Evolutionary conservation across 1,139 yeast species (phyloP).

Genomic region (Tardiomyces depauwii): DNA sequence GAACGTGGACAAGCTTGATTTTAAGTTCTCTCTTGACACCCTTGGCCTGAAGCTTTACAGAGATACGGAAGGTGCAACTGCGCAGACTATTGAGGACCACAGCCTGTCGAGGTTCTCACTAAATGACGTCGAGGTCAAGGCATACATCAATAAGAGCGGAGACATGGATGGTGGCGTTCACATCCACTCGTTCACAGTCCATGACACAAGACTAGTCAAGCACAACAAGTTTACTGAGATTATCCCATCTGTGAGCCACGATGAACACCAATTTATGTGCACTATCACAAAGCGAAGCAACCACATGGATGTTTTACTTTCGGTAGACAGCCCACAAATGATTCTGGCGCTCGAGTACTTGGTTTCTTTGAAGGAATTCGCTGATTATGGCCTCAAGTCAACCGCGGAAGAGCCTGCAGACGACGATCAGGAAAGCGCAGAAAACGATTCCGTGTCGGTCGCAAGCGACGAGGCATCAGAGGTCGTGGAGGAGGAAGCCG

Average conservation of each 20-base stretch:
- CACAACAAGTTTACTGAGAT: slow-evolving; percentile 68
- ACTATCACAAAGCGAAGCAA: slow-evolving; percentile 21
- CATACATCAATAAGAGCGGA: slow-evolving; percentile 43
- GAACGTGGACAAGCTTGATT: slow-evolving; percentile 28
- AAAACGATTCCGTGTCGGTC: slow-evolving; percentile 6
- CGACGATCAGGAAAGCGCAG: slow-evolving; percentile 7
- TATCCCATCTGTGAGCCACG: slow-evolving; percentile 57
- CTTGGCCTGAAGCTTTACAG: slow-evolving; percentile 57
- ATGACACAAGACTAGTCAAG: slow-evolving; percentile 53
- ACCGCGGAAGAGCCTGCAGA: slow-evolving; percentile 2
- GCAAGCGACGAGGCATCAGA: slow-evolving; percentile 10
- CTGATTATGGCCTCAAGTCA: slow-evolving; percentile 2
- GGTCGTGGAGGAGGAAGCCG: slow-evolving; percentile 9
- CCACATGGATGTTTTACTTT: slow-evolving; percentile 43
- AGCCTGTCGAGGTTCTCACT: slow-evolving; percentile 56
- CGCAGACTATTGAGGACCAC: slow-evolving; percentile 23
- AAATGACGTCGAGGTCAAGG: slow-evolving; percentile 42
- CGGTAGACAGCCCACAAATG: slow-evolving; percentile 71
- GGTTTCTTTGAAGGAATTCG: slow-evolving; percentile 54
- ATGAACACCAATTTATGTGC: slow-evolving; percentile 63
- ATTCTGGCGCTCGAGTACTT: slow-evolving; percentile 80
- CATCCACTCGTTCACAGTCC: slow-evolving; percentile 64
- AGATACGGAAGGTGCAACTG: slow-evolving; percentile 34
- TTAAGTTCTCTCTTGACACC: slow-evolving; percentile 49
- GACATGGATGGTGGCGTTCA: slow-evolving; percentile 51